phyloP scores from a whole-genome alignment of 805 yeast genomes.

The Middelhovenomyces tepae region DNA sequence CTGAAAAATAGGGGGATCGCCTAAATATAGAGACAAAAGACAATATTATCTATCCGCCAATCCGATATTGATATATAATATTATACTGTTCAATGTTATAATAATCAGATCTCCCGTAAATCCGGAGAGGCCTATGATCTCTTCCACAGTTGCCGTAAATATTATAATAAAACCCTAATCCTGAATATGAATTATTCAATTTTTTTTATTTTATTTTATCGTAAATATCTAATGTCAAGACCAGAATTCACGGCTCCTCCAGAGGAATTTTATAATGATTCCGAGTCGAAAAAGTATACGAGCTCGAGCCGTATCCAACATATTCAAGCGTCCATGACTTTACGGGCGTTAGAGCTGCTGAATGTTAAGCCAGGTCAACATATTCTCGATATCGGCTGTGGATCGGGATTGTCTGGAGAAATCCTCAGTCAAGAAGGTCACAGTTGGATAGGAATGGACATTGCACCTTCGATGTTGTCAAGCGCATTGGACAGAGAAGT shows the following conservation, averaged over 20 bases:
- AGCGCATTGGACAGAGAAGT: slow-evolving; percentile 87
- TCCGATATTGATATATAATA: no score
- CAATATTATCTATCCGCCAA: no score
- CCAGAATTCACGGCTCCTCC: slow-evolving; percentile 97
- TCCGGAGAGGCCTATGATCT: no score
- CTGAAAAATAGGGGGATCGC: no score
- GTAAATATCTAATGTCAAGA: slow-evolving; percentile 94
- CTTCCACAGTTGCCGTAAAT: no score
- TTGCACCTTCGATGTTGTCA: slow-evolving; percentile 91
- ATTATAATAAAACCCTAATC: no score
- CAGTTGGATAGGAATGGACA: slow-evolving; percentile 94
- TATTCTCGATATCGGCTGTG: slow-evolving; percentile 90
- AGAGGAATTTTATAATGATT: slow-evolving; percentile 85
- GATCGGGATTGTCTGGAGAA: slow-evolving; percentile 93
- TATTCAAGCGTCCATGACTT: slow-evolving; percentile 95
- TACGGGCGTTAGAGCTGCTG: slow-evolving; percentile 81
- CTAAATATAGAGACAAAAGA: no score
- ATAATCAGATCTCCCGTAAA: no score
- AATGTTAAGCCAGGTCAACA: slow-evolving; percentile 62
- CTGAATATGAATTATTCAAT: no score
- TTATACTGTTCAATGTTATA: no score
- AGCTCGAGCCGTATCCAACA: slow-evolving; percentile 94
- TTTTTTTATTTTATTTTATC: no score
- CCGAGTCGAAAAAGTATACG: slow-evolving; percentile 85
- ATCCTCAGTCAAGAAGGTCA: slow-evolving; percentile 90